Percentiles rank a stretch among this genome's conserved stretches.
Conservation (phyloP, 2,329 filamentous ascomycete genomes). For the Aspergillus clavatus region DNA sequence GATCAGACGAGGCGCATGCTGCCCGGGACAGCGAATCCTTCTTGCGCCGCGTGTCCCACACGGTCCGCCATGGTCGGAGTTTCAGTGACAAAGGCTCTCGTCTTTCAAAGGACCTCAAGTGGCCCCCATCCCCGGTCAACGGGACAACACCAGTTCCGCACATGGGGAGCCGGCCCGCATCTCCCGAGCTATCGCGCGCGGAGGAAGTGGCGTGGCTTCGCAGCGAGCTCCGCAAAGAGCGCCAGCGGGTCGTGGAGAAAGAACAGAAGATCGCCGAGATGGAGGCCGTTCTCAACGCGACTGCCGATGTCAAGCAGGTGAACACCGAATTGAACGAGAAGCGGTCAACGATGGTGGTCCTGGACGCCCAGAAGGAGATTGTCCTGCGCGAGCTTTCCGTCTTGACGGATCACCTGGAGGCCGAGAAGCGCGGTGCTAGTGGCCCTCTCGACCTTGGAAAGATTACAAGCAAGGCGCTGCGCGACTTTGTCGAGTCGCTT, state of each 20-base stretch:
- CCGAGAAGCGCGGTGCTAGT: conserved; percentile 75
- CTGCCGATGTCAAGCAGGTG: conserved; percentile 64
- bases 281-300: conserved; percentile 53
- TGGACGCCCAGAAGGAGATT: conserved; percentile 92
- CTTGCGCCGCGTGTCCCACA: conserved; percentile 83
- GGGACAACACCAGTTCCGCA: conserved; percentile 50
- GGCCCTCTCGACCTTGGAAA: conserved; percentile 74
- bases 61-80: conserved; percentile 86
- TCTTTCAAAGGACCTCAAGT: conserved; percentile 59
- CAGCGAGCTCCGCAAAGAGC: conserved; percentile 74
- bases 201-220: conserved; percentile 63
- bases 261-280: conserved; percentile 84
- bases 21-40: conserved; percentile 64
- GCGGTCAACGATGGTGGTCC: conserved; percentile 86
- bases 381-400: conserved; percentile 89
- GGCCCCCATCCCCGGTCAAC: conserved; percentile 63
- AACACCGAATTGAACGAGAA: conserved; percentile 89
- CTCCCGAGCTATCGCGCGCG: conserved; percentile 41
- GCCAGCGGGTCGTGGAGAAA: conserved; percentile 78
- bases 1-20: conserved; percentile 57
- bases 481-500: conserved; percentile 58
- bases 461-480: conserved; percentile 57
- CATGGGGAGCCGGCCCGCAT: conserved; percentile 67
- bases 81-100: conserved; percentile 65
- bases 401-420: conserved; percentile 80